Conservation (phyloP, 805 yeast genomes). For the Zygosaccharomyces rouxii region DNA sequence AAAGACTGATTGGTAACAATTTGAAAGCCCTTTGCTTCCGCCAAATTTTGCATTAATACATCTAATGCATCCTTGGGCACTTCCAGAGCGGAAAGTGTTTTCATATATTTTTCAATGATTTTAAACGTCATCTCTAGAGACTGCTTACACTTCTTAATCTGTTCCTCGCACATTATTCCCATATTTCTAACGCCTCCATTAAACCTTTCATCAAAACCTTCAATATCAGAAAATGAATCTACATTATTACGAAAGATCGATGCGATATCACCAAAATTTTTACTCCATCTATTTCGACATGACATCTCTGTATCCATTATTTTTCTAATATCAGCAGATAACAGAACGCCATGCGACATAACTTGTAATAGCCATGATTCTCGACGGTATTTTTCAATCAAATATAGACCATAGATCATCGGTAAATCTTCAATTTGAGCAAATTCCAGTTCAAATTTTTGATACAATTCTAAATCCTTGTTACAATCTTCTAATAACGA, state of each 20-base stretch:
- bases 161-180: background rate
- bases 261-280: constrained; percentile 46
- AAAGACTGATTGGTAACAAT: constrained; percentile 1
- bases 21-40: constrained; percentile 20
- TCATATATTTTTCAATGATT: constrained; percentile 38
- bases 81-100: constrained; percentile 30
- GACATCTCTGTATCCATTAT: constrained; percentile 53
- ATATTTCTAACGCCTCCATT: background rate
- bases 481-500: constrained; percentile 33
- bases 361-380: constrained; percentile 45
- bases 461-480: constrained; percentile 27
- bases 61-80: constrained; percentile 35
- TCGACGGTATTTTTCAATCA: constrained; percentile 58
- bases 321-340: constrained; percentile 55
- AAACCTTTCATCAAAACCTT: constrained; percentile 2
- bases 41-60: constrained; percentile 38
- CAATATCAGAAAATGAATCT: constrained; percentile 7
- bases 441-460: constrained; percentile 22
- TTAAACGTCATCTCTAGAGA: constrained; percentile 13
- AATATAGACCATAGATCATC: constrained; percentile 60
- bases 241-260: constrained; percentile 12
- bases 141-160: background rate
- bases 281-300: constrained; percentile 57
- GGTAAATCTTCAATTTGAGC: constrained; percentile 61
- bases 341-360: constrained; percentile 29